Evolutionary conservation across 23 red algal genomes (phyloP).

Genomic region (Gracilaria vermiculophylla): DNA sequence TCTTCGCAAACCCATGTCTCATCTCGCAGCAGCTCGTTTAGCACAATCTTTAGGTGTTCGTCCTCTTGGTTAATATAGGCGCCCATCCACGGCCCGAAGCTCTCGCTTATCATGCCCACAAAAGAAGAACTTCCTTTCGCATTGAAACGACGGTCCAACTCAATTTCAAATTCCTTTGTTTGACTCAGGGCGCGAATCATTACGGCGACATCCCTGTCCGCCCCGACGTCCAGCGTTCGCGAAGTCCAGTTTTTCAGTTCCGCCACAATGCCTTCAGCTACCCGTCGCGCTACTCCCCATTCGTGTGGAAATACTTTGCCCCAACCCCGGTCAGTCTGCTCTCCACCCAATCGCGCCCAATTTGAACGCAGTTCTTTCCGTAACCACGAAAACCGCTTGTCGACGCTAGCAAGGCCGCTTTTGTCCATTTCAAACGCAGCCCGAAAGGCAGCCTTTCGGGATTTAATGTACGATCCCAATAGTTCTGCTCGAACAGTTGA

Average conservation of each 20-base stretch:
- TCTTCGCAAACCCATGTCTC: slow-evolving; percentile 81
- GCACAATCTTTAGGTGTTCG: slow-evolving; percentile 65
- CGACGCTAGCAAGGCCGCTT: slow-evolving; percentile 27
- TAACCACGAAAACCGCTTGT: slow-evolving; percentile 83
- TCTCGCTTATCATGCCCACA: slow-evolving; percentile 72
- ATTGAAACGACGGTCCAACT: slow-evolving; percentile 80
- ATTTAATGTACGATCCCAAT: slow-evolving; percentile 37
- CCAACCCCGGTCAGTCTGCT: slow-evolving; percentile 74
- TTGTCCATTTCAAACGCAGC: slow-evolving; percentile 73
- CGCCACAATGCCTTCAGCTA: slow-evolving; percentile 55
- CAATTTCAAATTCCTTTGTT: slow-evolving; percentile 84
- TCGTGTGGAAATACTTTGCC: slow-evolving; percentile 71
- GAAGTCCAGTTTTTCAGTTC: slow-evolving; percentile 55
- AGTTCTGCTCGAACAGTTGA: slow-evolving; percentile 39
- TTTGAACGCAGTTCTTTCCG: slow-evolving; percentile 77
- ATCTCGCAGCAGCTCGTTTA: slow-evolving; percentile 57
- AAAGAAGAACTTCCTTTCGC: slow-evolving; percentile 17
- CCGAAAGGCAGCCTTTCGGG: slow-evolving; percentile 49
- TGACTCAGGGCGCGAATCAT: slow-evolving; percentile 83
- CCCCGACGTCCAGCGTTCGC: slow-evolving; percentile 51
- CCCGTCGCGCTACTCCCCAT: slow-evolving; percentile 69
- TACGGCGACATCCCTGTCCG: slow-evolving; percentile 77
- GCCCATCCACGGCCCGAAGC: slow-evolving; percentile 91
- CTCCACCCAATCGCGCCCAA: slow-evolving; percentile 60
- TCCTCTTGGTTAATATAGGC: slow-evolving; percentile 87